Evolutionary conservation across 345 rosid species (phyloP).

Genomic region (Eucalyptus tenuipes): DNA sequence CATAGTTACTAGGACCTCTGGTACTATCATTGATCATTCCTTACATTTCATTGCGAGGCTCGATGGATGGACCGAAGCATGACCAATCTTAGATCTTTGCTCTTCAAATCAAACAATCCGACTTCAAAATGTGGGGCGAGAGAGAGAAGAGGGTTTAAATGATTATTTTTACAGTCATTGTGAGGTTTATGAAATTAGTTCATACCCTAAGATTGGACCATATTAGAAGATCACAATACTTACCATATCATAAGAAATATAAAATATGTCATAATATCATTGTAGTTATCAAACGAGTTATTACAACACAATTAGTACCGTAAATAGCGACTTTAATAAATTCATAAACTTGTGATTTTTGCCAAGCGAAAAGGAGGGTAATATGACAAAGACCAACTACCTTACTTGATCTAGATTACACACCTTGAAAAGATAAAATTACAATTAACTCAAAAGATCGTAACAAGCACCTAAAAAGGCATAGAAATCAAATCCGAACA

Average conservation of each 20-base stretch:
- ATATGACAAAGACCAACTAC: background rate
- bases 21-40: background rate
- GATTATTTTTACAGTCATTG: background rate
- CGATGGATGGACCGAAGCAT: accelerated
- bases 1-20: accelerated
- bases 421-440: background rate
- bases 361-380: background rate
- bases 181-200: background rate
- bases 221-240: background rate
- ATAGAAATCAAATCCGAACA: background rate
- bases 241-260: background rate
- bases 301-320: background rate
- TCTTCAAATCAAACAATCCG: background rate
- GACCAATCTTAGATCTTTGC: accelerated
- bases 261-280: background rate
- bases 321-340: background rate
- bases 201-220: background rate
- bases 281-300: background rate
- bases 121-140: background rate
- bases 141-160: background rate
- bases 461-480: background rate
- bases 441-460: background rate
- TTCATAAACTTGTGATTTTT: background rate
- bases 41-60: background rate
- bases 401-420: background rate